These are phyloP conservation scores for Botrytis paeoniae DNA, from an alignment of 2,329 filamentous ascomycete species.

Conservation along the genomic window DNA sequence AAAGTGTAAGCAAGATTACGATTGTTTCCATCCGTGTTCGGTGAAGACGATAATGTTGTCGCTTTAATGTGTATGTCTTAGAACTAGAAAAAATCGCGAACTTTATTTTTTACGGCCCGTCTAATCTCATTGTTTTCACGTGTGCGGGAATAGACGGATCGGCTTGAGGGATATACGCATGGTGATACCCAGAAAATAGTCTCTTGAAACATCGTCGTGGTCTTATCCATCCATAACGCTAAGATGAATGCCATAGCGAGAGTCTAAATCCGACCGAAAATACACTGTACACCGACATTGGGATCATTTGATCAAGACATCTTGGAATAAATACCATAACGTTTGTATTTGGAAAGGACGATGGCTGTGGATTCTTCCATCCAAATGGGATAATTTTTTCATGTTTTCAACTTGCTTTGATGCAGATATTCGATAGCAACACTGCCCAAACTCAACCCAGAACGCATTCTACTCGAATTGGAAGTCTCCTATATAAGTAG, in stretches of 20 bases:
- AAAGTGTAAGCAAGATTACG: constrained; percentile 8
- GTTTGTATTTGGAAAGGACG: background rate
- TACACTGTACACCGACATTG: background rate
- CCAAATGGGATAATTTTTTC: background rate
- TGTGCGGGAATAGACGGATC: background rate
- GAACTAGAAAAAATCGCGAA: background rate
- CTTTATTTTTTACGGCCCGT: background rate
- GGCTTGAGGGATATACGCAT: background rate
- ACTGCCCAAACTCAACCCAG: background rate
- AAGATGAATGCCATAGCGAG: background rate
- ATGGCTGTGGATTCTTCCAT: background rate
- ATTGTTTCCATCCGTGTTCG: background rate
- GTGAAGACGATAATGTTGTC: constrained; percentile 1
- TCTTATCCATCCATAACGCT: constrained; percentile 1
- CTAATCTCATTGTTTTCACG: background rate
- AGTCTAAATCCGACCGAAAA: constrained; percentile 1
- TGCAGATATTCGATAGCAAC: background rate
- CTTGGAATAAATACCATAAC: too few species aligned
- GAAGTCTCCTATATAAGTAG: background rate
- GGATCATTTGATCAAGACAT: background rate
- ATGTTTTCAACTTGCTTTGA: background rate
- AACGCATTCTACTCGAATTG: background rate
- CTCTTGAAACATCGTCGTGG: background rate
- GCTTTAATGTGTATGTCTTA: background rate
- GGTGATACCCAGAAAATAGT: background rate